Evolutionary conservation across 2,329 filamentous ascomycete genomes (phyloP), one percentile per base, ranked within the genome.

Genomic region (Fusarium sp.): DNA sequence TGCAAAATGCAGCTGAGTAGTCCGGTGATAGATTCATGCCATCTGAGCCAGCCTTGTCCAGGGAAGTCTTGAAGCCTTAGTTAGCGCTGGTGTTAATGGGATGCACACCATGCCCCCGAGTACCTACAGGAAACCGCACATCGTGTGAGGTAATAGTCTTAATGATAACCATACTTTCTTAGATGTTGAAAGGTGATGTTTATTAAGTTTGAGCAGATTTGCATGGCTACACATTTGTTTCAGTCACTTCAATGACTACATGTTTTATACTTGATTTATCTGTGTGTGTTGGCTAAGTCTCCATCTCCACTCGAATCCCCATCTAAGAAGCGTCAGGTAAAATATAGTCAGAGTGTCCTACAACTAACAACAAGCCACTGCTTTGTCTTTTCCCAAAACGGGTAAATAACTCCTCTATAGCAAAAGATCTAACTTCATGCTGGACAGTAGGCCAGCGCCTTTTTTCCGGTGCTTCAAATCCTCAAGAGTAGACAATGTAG

Each of bases 1-100:
- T 95, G 82, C 94, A 97, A 86, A 97, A 97, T 15, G 95, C 94
- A 12, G 95, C 88, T 4, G 94, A 97, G 84, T 97, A 97, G 83
- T 97, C 94, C 68, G 94, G 93, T 3, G 95, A 94, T 4, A 94
- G 93, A 79, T 97, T 97, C 95, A 97, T 97, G 79, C 94, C 95
- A 88, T 97, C 95, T 11, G 94, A 97, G 79, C 95, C 95, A 18
- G 94, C 97, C 85, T 96, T 96, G 84, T 97, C 94, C 66, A 97
- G 90, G 43, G 95, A 97, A 21, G 95, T 97, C 37, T 38, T 44
- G 21, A 13, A 0, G 1, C 11, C 9, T 4, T 9, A 9, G 52
- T 57, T 6, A 57, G 53, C 3, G 9, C 2, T 21, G 16, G 7
- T 56, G 3, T 5, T 11, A n/a, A 8, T 37, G 9, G 15, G 32